Conservation (phyloP, 1,284 basidiomycete species). For the Sporisorium exsertum region DNA sequence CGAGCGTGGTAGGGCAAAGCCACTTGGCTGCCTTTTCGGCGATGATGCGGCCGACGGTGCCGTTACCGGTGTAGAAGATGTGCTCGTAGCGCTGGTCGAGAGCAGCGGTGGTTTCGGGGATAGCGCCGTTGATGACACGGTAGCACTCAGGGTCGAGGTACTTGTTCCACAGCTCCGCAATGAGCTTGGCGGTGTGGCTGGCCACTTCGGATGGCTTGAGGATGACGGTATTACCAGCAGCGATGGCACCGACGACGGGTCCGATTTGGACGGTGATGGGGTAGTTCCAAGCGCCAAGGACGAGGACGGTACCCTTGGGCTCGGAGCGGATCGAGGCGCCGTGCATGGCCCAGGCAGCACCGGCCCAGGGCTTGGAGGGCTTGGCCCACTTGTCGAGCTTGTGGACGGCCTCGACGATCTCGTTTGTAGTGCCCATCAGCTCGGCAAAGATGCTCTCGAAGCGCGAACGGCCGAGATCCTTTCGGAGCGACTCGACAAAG, state of each 20-base stretch:
- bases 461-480: slow-evolving; percentile 74
- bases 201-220: slow-evolving; percentile 80
- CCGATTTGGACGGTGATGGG: slow-evolving; percentile 66
- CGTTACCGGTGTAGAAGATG: slow-evolving; percentile 75
- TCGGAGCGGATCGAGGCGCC: slow-evolving; percentile 67
- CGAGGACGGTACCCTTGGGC: slow-evolving; percentile 71
- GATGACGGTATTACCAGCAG: slow-evolving; percentile 71
- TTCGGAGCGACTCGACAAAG: slow-evolving; percentile 73
- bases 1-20: slow-evolving; percentile 84
- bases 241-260: slow-evolving; percentile 70
- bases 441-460: slow-evolving; percentile 69
- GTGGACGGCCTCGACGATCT: slow-evolving; percentile 77
- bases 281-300: slow-evolving; percentile 71
- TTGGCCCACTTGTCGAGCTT: slow-evolving; percentile 74
- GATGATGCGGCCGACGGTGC: slow-evolving; percentile 81
- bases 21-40: slow-evolving; percentile 85
- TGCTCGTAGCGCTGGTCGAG: slow-evolving; percentile 86
- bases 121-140: slow-evolving; percentile 80
- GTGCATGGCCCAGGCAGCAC: slow-evolving; percentile 65
- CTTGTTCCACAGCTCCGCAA: slow-evolving; percentile 80
- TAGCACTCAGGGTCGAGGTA: slow-evolving; percentile 83
- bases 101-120: slow-evolving; percentile 81
- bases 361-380: slow-evolving; percentile 62
- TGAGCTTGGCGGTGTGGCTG: slow-evolving; percentile 76
- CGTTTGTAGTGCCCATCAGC: slow-evolving; percentile 70